Evolutionary conservation across 768 basidiomycete genomes (phyloP).

Genomic region (Tremella fuciformis): DNA sequence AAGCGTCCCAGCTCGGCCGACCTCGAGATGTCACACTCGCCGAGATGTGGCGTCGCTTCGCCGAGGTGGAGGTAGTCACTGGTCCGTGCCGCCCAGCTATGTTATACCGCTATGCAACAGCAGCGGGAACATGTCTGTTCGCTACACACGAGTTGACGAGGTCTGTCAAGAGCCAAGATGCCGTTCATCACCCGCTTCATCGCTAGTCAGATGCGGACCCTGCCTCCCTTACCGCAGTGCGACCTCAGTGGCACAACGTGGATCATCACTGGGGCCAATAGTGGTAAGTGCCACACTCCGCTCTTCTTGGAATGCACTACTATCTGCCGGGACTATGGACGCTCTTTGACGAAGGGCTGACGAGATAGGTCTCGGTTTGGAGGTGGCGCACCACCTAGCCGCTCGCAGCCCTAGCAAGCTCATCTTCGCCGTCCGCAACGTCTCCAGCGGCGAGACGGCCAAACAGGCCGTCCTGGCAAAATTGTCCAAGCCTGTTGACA

Average conservation of each 20-base stretch:
- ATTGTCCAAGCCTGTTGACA: slow-evolving; percentile 4
- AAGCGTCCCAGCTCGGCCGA: too few species aligned
- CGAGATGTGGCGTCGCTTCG: too few species aligned
- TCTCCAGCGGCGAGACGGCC: slow-evolving; percentile 20
- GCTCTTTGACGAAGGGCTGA: too few species aligned
- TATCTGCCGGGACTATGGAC: too few species aligned
- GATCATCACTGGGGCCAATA: slow-evolving; percentile 31
- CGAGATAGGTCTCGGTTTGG: slow-evolving; percentile 28
- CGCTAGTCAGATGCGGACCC: slow-evolving; percentile 15
- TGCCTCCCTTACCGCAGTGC: slow-evolving; percentile 14
- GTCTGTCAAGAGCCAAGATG: slow-evolving; percentile 3
- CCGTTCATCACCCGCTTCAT: slow-evolving; percentile 15
- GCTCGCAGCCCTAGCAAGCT: slow-evolving; percentile 19
- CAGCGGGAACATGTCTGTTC: too few species aligned
- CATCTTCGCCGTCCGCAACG: slow-evolving; percentile 30
- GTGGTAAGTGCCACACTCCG: slow-evolving; percentile 7
- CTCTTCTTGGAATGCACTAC: not conserved
- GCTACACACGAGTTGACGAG: too few species aligned
- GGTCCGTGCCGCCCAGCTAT: too few species aligned
- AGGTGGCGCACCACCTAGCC: slow-evolving; percentile 20
- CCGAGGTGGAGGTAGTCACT: too few species aligned
- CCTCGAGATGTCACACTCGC: too few species aligned
- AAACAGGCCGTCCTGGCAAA: slow-evolving; percentile 11
- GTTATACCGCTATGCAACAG: too few species aligned
- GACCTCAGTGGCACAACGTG: slow-evolving; percentile 24